Evolutionary conservation across 2,329 filamentous ascomycete species (phyloP), one percentile per base, ranked within the genome.

Genomic region (Xylaria sp.): DNA sequence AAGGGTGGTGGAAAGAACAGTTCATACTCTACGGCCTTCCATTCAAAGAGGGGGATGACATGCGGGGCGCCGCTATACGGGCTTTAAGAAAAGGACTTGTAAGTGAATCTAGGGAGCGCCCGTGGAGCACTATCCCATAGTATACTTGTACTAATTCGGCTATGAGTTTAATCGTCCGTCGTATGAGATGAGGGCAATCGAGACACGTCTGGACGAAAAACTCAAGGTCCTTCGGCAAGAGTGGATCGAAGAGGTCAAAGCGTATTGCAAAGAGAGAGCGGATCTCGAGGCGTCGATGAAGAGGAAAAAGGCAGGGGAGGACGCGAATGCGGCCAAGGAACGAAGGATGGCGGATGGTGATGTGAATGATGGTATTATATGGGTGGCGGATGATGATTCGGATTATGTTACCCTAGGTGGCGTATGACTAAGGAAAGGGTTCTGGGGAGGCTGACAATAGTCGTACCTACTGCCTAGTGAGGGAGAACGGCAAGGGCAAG

Each of bases 1-100:
- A 30, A 5, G 1, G 6, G 50, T 53, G 50, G 32, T 61, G 50
- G 34, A 19, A 42, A 21, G 32, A 34, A 12, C 48, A 54, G 50
- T 54, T 61, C 4, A 32, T 8, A 19, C 48, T 54, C 34, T 54
- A 61, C 34, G 36, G 50, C 9, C 27, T 62, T 9, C 50, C 50
- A 5, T 45, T 42, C 34, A 42, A 61, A 7, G 3, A 21, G 3
- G 48, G 59, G 2, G 59, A 54, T 19, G 51, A 54, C 51, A 32
- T 54, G 51, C 30, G 27, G 8, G 30, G 27, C 7, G 51, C 30
- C 30, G 30, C 50, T 8, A 4, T 53, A 14, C 14, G 24, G 27
- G 30, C 51, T n/a, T 12, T 54, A 14, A 14, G 34, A 3, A 24
- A 54, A 32, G 51, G 51, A 7, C 51, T 54, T 12, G 51, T 54